phyloP scores from a whole-genome alignment of 495 filamentous ascomycete genomes.

The Echria macrotheca region DNA sequence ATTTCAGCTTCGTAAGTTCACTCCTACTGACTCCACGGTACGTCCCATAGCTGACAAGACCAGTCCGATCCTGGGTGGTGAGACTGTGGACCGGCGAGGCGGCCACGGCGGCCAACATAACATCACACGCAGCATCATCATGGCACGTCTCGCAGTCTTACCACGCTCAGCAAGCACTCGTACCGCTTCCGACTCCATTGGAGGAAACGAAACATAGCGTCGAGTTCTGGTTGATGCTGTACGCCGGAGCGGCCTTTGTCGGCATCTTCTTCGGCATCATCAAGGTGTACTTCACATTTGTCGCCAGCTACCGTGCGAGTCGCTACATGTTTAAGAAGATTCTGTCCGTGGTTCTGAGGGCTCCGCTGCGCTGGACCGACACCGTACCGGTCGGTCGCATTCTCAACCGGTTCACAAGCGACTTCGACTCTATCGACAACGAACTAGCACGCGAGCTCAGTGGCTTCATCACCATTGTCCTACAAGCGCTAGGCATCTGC shows the following conservation, averaged over 20 bases:
- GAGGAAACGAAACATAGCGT: slow-evolving; percentile 33
- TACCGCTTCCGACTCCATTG: too few relatives aligned
- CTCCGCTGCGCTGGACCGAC: slow-evolving; percentile 67
- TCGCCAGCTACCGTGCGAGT: slow-evolving; percentile 52
- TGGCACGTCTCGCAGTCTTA: too few relatives aligned
- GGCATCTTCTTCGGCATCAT: slow-evolving; percentile 47
- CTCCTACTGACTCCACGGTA: neutral
- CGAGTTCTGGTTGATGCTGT: slow-evolving; percentile 57
- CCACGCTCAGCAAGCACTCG: slow-evolving; percentile 19
- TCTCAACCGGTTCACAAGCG: slow-evolving; percentile 68
- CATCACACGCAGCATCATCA: slow-evolving; percentile 17
- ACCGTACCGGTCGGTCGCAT: slow-evolving; percentile 68
- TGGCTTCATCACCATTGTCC: slow-evolving; percentile 42
- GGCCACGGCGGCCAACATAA: too few relatives aligned
- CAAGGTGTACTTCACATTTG: slow-evolving; percentile 48
- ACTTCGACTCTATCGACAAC: slow-evolving; percentile 63
- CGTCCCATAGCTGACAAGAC: neutral
- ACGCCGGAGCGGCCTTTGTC: slow-evolving; percentile 50
- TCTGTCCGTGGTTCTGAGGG: slow-evolving; percentile 55
- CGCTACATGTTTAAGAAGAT: slow-evolving; percentile 55
- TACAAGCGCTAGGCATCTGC: slow-evolving; percentile 49
- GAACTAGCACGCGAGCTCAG: slow-evolving; percentile 49
- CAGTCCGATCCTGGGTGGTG: slow-evolving; percentile 53
- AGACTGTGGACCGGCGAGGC: slow-evolving; percentile 54
- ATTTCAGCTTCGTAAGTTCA: slow-evolving; percentile 37